phyloP scores from a whole-genome alignment of 164 flowering plant species.

The Malania oleifera region DNA sequence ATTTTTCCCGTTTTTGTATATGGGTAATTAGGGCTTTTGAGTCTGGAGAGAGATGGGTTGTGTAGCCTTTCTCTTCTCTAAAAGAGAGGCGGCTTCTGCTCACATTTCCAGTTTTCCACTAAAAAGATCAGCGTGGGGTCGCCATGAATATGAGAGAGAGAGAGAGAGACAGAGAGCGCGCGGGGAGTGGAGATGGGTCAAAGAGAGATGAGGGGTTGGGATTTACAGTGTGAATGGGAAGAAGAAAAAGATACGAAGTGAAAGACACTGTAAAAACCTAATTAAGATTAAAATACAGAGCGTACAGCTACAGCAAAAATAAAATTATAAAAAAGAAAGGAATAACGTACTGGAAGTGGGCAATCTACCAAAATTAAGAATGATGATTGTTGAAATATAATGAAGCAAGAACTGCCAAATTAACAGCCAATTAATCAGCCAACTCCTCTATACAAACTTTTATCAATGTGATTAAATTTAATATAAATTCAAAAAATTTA shows the following conservation, averaged over 20 bases:
- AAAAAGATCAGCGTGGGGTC: slow-evolving; percentile 26
- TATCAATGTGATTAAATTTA: too few relatives aligned
- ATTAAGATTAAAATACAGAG: too few relatives aligned
- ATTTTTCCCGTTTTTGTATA: slow-evolving; percentile 1
- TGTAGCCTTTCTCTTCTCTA: slow-evolving; percentile 16
- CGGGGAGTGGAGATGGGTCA: slow-evolving; percentile 12
- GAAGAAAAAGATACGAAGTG: slow-evolving; percentile 10
- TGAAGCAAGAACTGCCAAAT: too few relatives aligned
- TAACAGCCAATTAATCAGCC: too few relatives aligned
- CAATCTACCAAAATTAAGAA: slow-evolving; percentile 25
- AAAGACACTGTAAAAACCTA: too few relatives aligned
- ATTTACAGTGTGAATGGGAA: slow-evolving; percentile 14
- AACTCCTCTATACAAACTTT: too few relatives aligned
- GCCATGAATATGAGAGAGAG: slow-evolving; percentile 12
- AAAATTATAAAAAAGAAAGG: background rate
- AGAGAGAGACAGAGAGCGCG: slow-evolving; percentile 9
- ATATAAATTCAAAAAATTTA: too few relatives aligned
- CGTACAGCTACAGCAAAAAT: background rate
- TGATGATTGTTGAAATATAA: slow-evolving; percentile 25
- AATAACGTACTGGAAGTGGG: slow-evolving; percentile 25
- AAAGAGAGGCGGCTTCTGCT: slow-evolving; percentile 31
- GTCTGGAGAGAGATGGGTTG: slow-evolving; percentile 3
- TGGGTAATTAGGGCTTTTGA: slow-evolving; percentile 18
- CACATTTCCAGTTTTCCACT: slow-evolving; percentile 27
- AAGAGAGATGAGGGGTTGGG: slow-evolving; percentile 17